phyloP scores from a whole-genome alignment of 805 yeast genomes.

The Cyberlindnera petersonii region DNA sequence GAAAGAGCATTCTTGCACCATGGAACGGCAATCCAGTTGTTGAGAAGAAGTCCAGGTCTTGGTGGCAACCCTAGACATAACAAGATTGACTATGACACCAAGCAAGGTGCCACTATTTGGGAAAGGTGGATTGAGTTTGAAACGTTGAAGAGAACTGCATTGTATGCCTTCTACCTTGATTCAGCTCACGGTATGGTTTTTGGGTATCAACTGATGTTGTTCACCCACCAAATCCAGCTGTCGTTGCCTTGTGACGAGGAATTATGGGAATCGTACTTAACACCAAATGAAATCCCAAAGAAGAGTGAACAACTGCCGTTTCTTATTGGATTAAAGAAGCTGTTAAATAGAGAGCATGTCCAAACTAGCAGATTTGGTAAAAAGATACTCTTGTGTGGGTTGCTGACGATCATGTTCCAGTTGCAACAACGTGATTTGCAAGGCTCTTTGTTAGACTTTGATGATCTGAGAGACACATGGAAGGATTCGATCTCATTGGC shows the following conservation, averaged over 20 bases:
- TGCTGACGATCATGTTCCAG: conserved; percentile 62
- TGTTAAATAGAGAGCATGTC: conserved; percentile 48
- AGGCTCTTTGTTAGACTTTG: conserved; percentile 43
- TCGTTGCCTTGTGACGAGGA: conserved; percentile 61
- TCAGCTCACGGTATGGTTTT: conserved; percentile 73
- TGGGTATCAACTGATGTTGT: conserved; percentile 61
- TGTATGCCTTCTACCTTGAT: conserved; percentile 79
- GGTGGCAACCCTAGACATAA: conserved; percentile 59
- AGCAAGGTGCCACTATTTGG: conserved; percentile 40
- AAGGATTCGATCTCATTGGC: conserved; percentile 66
- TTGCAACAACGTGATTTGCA: conserved; percentile 71
- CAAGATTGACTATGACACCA: conserved; percentile 27
- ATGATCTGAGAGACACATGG: conserved; percentile 51
- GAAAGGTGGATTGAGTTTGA: conserved; percentile 77
- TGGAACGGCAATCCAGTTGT: conserved; percentile 76
- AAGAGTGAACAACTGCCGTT: conserved; percentile 39
- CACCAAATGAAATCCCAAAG: conserved; percentile 26
- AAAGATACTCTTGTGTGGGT: conserved; percentile 61
- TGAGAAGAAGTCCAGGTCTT: conserved; percentile 70
- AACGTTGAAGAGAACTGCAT: conserved; percentile 70
- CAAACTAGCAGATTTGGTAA: conserved; percentile 57
- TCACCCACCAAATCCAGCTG: conserved; percentile 58
- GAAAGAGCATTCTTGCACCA: conserved; percentile 85
- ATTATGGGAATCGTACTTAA: conserved; percentile 46
- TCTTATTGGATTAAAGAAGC: conserved; percentile 51